phyloP scores from a whole-genome alignment of 2,329 filamentous ascomycete genomes.

The Nannizzia gypsea region DNA sequence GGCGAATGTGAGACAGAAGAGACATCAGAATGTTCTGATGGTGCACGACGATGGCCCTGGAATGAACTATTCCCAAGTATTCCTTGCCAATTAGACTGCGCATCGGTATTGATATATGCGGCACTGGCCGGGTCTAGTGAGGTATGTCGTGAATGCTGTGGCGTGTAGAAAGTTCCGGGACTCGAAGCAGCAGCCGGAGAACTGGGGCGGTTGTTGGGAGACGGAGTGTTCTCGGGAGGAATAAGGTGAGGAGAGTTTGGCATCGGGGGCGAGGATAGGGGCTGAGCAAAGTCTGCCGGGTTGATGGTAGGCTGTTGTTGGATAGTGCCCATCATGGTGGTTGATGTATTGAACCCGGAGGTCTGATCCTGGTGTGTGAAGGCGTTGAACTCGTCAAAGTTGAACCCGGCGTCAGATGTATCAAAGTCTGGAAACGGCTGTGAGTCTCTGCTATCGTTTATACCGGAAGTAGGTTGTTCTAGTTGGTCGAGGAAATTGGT shows the following conservation, averaged over 20 bases:
- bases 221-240: conserved; percentile 9
- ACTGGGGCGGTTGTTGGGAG: conserved; percentile 9
- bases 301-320: conserved; percentile 34
- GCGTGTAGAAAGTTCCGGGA: conserved; percentile 34
- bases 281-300: conserved; percentile 36
- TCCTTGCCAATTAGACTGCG: conserved; percentile 46
- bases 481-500: conserved; percentile 27
- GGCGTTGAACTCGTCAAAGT: conserved; percentile 29
- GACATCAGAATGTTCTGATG: conserved; percentile 87
- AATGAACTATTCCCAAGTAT: conserved; percentile 50
- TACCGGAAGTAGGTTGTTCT: conserved; percentile 20
- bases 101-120: conserved; percentile 42
- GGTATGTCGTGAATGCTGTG: conserved; percentile 47
- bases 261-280: conserved; percentile 35
- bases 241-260: conserved; percentile 11
- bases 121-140: conserved; percentile 51
- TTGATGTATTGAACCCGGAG: conserved; percentile 21
- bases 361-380: conserved; percentile 26
- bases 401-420: conserved; percentile 25
- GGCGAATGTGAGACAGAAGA: conserved; percentile 77
- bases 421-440: conserved; percentile 31
- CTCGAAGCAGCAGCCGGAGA: conserved; percentile 11
- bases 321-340: conserved; percentile 18
- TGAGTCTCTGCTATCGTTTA: conserved; percentile 18
- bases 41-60: conserved; percentile 67